Evolutionary conservation across 164 flowering plant species (phyloP).

Genomic region (Cinnamomum chago): DNA sequence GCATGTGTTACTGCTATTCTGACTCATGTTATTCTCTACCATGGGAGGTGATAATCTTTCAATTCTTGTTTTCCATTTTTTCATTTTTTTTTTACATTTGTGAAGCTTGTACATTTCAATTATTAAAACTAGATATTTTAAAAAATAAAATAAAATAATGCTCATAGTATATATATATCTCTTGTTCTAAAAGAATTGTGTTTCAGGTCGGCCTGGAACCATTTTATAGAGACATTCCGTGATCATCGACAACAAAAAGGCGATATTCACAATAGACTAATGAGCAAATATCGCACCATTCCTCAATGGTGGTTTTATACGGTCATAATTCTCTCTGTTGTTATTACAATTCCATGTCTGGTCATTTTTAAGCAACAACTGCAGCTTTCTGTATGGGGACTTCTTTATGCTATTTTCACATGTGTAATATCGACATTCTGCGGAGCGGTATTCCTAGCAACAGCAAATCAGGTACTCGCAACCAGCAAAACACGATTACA

Average conservation of each 20-base stretch:
- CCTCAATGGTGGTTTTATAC: conserved; percentile 81
- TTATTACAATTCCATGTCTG: conserved; percentile 47
- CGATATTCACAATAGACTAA: conserved; percentile 66
- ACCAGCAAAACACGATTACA: no score
- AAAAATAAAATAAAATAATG: no score
- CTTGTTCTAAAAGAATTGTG: no score
- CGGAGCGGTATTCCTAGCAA: conserved; percentile 90
- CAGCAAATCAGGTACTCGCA: conserved; percentile 75
- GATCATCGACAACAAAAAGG: conserved; percentile 37
- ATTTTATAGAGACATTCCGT: conserved; percentile 79
- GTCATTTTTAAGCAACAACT: conserved; percentile 64
- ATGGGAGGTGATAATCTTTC: conserved; percentile 21
- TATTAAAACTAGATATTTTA: no score
- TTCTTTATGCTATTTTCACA: conserved; percentile 77
- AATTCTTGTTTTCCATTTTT: not conserved
- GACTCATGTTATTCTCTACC: conserved; percentile 58
- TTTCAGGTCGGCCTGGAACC: no score
- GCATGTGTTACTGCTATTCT: conserved; percentile 46
- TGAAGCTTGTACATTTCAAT: no score
- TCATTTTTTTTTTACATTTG: not conserved
- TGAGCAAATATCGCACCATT: conserved; percentile 41
- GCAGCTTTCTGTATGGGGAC: conserved; percentile 91
- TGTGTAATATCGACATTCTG: conserved; percentile 82
- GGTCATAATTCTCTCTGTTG: conserved; percentile 52
- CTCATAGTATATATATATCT: not conserved